Conservation (phyloP, 176 grass and related monocot species). For the Sorghum bicolor region DNA sequence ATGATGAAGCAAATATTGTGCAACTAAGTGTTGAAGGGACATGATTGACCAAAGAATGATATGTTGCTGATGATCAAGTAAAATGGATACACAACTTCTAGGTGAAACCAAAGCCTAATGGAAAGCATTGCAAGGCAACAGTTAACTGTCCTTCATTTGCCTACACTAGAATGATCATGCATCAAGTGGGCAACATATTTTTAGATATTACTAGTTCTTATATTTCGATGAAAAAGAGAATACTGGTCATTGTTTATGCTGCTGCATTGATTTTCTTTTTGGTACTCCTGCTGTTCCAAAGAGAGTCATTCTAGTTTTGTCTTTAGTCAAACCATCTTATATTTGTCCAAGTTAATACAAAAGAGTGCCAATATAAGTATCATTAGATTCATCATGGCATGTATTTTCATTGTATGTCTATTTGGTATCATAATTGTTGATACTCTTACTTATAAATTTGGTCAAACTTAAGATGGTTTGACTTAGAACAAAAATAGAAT, state of each 20-base stretch:
- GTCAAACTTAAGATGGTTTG: not conserved
- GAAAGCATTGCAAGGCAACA: not conserved
- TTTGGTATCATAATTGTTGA: not conserved
- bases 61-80: not conserved
- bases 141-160: not conserved
- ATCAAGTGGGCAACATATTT: not conserved
- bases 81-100: not conserved
- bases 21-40: not conserved
- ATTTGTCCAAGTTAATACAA: not conserved
- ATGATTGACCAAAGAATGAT: not conserved
- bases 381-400: not conserved
- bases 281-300: not conserved
- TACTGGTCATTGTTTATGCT: not conserved
- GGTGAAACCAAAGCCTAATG: constrained; percentile 12
- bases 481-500: not conserved
- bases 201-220: not conserved
- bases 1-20: not conserved
- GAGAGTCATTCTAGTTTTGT: not conserved
- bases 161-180: not conserved
- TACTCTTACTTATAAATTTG: not conserved
- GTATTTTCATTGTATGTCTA: not conserved
- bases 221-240: constrained; percentile 4
- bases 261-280: not conserved
- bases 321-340: not conserved
- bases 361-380: not conserved